Percentiles rank a stretch among this genome's conserved stretches.
phyloP scores from a whole-genome alignment of 2,329 filamentous ascomycete genomes.

The Colletotrichum liriopes region DNA sequence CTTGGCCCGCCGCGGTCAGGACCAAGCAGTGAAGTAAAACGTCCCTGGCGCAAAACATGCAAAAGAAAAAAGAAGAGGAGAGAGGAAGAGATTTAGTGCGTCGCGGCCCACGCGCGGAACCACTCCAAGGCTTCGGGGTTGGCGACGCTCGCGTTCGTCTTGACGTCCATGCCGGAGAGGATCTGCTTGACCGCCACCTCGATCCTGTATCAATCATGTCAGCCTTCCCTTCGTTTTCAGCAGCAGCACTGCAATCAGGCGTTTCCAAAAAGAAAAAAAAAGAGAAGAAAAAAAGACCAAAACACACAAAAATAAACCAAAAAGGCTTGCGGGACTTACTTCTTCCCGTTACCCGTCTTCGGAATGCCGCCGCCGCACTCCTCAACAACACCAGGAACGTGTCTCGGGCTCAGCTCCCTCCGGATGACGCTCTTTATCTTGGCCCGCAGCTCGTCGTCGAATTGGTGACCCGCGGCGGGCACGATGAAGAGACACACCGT shows the following conservation, averaged over 20 bases:
- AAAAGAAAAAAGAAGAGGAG: no score
- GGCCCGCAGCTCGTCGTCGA: conserved; percentile 72
- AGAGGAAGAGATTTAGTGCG: conserved; percentile 55
- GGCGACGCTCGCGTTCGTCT: conserved; percentile 93
- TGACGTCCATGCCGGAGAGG: conserved; percentile 86
- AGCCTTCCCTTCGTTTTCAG: not conserved
- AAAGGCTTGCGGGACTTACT: conserved; percentile 68
- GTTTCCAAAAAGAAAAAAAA: no score
- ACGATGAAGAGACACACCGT: conserved; percentile 92
- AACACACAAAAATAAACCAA: no score
- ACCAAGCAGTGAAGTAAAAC: not conserved
- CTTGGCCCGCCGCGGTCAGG: not conserved
- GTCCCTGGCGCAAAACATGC: not conserved
- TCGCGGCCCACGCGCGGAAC: conserved; percentile 84
- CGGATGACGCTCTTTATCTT: conserved; percentile 79
- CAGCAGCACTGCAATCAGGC: not conserved
- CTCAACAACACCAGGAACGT: conserved; percentile 89
- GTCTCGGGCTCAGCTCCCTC: conserved; percentile 86
- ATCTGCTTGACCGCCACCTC: conserved; percentile 98
- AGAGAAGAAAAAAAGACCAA: no score
- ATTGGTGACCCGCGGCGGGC: conserved; percentile 72
- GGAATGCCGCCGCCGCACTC: conserved; percentile 87
- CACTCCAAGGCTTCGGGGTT: conserved; percentile 91
- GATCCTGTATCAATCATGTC: conserved; percentile 67
- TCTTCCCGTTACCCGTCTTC: conserved; percentile 95